phyloP scores from a whole-genome alignment of 2,329 filamentous ascomycete species.

The Arthrinium phaeospermum region DNA sequence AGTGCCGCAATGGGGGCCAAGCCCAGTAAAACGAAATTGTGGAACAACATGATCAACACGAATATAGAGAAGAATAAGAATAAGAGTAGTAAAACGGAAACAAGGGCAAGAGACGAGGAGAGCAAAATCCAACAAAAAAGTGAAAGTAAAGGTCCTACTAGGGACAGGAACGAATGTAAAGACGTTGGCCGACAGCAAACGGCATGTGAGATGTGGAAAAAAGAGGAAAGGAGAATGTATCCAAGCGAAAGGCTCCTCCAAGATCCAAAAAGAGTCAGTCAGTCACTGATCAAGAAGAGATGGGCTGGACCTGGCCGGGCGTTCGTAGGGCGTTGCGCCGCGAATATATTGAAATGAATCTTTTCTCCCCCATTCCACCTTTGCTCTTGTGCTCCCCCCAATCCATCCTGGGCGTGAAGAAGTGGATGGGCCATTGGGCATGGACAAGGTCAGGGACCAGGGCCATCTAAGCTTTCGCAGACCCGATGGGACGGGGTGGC shows the following conservation, averaged over 20 bases:
- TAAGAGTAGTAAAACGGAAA: slow-evolving; percentile 21
- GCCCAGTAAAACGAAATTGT: slow-evolving; percentile 29
- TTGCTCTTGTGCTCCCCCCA: no score
- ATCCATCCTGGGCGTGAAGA: background rate
- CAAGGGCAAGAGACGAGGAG: background rate
- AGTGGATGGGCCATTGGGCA: background rate
- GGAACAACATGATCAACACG: slow-evolving; percentile 37
- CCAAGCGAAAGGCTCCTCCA: slow-evolving; percentile 1
- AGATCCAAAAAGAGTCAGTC: background rate
- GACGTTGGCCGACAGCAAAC: slow-evolving; percentile 9
- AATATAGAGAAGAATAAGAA: slow-evolving; percentile 24
- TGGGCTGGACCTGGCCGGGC: background rate
- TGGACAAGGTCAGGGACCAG: background rate
- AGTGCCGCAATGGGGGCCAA: slow-evolving; percentile 28
- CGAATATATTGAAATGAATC: slow-evolving; percentile 13
- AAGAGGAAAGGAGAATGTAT: background rate
- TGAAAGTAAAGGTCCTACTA: slow-evolving; percentile 18
- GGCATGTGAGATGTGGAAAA: background rate
- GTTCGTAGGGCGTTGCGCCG: slow-evolving; percentile 12
- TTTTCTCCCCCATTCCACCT: background rate
- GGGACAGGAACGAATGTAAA: slow-evolving; percentile 16
- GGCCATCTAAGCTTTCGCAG: background rate
- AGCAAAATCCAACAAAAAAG: slow-evolving; percentile 23
- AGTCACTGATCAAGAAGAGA: background rate
- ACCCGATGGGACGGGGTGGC: background rate